A percentile compares a stretch with the other conserved stretches of the same genome.
Conservation (phyloP, 768 basidiomycete genomes). For the Russula emetica region DNA sequence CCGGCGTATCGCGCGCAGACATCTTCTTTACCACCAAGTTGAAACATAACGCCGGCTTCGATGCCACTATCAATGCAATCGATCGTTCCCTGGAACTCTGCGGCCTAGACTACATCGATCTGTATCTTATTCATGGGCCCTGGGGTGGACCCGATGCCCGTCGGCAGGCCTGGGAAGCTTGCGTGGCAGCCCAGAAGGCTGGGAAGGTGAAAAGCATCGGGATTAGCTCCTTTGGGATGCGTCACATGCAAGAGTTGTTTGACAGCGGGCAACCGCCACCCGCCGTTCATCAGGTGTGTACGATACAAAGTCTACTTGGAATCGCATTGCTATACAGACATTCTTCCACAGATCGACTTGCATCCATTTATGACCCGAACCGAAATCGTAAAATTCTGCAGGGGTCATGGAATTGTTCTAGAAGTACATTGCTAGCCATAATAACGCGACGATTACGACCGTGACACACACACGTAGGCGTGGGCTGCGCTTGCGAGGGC, state of each 20-base stretch:
- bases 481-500: constrained; percentile 72
- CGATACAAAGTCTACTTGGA: neutral
- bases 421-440: constrained; percentile 46
- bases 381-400: constrained; percentile 58
- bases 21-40: constrained; percentile 72
- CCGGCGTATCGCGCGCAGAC: constrained; percentile 49
- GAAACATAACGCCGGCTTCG: constrained; percentile 52
- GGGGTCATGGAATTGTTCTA: constrained; percentile 52
- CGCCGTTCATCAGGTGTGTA: constrained; percentile 54
- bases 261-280: constrained; percentile 47
- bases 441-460: neutral
- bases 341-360: constrained; percentile 42
- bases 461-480: constrained; percentile 41
- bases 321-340: constrained; percentile 13
- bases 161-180: constrained; percentile 60
- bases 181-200: constrained; percentile 57
- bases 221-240: constrained; percentile 57
- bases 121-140: constrained; percentile 70
- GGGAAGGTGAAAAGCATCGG: constrained; percentile 59
- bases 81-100: constrained; percentile 49
- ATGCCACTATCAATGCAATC: constrained; percentile 44
- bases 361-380: constrained; percentile 69
- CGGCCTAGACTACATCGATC: constrained; percentile 60
- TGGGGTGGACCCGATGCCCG: constrained; percentile 55
- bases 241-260: constrained; percentile 54